Base-by-base conservation (phyloP, 1,284 basidiomycete species). In the Mycena sp. region DNA sequence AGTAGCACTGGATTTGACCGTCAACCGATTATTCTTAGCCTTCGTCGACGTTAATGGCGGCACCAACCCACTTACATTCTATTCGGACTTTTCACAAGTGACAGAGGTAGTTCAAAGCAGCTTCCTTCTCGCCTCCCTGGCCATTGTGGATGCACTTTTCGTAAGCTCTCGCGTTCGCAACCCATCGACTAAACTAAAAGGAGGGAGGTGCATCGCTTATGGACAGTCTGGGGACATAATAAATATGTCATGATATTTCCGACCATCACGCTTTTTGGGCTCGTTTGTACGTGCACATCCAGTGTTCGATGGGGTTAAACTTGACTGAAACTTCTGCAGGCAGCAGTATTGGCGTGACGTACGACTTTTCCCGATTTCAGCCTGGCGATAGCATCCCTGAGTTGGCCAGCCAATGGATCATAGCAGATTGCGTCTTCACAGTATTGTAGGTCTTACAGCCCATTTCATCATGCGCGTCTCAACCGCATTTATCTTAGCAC, bases 161-260 rank as follows among this genome's bases (percentile, higher is more conserved):
- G 61, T 57, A 28, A 30, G 54, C 29, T 6, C 6, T 11, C n/a
- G 11, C 10, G 1, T 46, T 46, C 23, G n/a, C n/a, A n/a, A 2
- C 46, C 19, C 25, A 4, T n/a, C 12, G 9, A 2, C 11, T 14
- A 26, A 25, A 4, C 2, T 26, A 9, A 6, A 44, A 5, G 21
- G 30, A 25, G 6, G 3, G 9, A 62, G 61, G 61, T 62, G 3
- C 61, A 57, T 21, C 60, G 60, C 4, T 23, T 62, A 5, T 62
- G 41, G 40, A 52, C 41, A 0, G 60, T 62, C 10, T 62, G 48
- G 38, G 40, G n/a, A 17, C 54, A 61, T n/a, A 62, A 57, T 11
- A 26, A n/a, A 9, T 52, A 46, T 11, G 54, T 62, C 9, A 46
- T 62, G 40, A 62, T 62, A 6, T 56, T 62, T 3, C 60, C 60